Base-by-base conservation (phyloP, 805 yeast species). In the Wickerhamiella nectarea region DNA sequence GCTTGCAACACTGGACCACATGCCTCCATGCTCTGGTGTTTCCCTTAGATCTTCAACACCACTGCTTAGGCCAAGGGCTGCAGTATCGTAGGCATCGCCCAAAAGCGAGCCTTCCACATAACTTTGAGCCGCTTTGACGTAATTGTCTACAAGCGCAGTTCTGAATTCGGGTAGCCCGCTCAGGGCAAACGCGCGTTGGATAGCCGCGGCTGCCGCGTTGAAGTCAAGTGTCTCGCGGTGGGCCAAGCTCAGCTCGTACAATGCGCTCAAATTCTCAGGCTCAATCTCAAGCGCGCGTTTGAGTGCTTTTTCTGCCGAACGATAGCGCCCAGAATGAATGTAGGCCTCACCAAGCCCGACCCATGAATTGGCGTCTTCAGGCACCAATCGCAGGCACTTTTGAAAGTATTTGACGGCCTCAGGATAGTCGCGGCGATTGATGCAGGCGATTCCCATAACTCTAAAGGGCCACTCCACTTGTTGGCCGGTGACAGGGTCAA, bases 261-360 rank as follows among this genome's bases (percentile, higher is more conserved):
- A 61, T 0, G 82, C 78, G 39, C 74, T 69, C 78, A 83, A 75
- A 41, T 74, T 71, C 1, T 63, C 60, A 0, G 73, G 69, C 25
- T 74, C 71, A 5, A 80, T 51, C 31, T 68, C 68, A 36, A 75
- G 54, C 0, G 87, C 84, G 46, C 76, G 76, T 24, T 66, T 67
- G 53, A 86, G 81, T 1, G 91, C 96, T 59, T 82, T 86, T 8
- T 73, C 67, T 0, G 95, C 84, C 2, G 97, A 94, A 45, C 83
- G 87, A 36, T 79, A 65, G 48, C 95, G 70, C 2, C 98, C 98
- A 59, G 91, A 75, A 20, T 76, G 73, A 44, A 72, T 67, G 59
- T 91, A 91, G 0, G 95, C 89, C 58, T 91, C 97, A n/a, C 98
- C 98, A n/a, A 91, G 65, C 1, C 95, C 95, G 22, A 81, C 67